Base-by-base conservation (phyloP, 2,329 filamentous ascomycete species). In the Nothophaeocryptopus gaeumannii region DNA sequence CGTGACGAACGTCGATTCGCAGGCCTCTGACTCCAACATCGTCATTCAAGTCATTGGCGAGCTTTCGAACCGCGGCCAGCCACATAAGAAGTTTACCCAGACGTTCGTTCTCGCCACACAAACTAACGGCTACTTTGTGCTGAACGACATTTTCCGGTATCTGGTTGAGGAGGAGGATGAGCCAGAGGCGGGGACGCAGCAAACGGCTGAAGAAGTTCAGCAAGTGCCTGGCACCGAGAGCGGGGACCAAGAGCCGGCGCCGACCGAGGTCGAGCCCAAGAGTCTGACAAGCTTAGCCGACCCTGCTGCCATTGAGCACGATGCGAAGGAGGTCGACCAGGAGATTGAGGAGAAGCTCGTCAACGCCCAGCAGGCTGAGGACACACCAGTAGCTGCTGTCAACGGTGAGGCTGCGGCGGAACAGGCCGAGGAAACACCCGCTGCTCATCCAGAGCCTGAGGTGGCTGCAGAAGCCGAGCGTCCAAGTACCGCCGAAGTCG, bases 11-110 rank as follows among this genome's bases (percentile, higher is more conserved):
- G 93, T 99, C 66, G 93, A 99, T 73, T 92, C 91, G 13, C 92
- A 99, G 74, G 86, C 86, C 56, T 96, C 92, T 8, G 87, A 85
- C 70, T 84, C 91, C 55, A 95, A 91, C 75, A 97, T 99, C 62
- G 85, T 99, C 63, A 95, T 99, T 65, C 91, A 96, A 72, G 93
- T 97, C 64, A 96, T 99, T 67, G 93, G 93, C 59, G 92, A 97
- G 74, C 95, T 93, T 65, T 96, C 91, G 64, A 96, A 95, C 82
- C 95, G 95, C 73, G 84, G 83, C 41, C 85, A 85, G 58, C 88
- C 93, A 51, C 89, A 92, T 65, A 91, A 88, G 78, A 96, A 96
- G 72, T 99, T 99, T 67, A 87, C 91, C 35, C 93, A 99, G 79
- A 97, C 92, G 45, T 99, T 99, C 63, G 89, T 99, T 56, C 87